A percentile compares a stretch with the other conserved stretches of the same genome.
Evolutionary conservation across 768 basidiomycete genomes (phyloP).

Genomic region (Lactifluus pinguis): DNA sequence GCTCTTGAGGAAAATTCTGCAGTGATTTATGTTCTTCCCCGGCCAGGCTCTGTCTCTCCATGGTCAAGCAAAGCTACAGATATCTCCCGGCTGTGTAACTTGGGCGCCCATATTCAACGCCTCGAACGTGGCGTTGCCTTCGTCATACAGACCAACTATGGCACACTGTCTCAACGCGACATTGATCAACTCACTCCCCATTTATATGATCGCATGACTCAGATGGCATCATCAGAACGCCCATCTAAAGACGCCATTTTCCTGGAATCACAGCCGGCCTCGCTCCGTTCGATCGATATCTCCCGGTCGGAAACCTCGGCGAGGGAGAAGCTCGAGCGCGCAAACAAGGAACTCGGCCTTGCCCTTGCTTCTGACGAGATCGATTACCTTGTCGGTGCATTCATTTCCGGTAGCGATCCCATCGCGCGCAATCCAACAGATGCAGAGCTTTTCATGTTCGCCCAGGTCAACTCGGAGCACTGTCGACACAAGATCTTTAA

Average conservation of each 20-base stretch:
- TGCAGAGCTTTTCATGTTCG: slow-evolving; percentile 99
- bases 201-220: slow-evolving; percentile 97
- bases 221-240: slow-evolving; percentile 48
- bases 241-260: slow-evolving; percentile 57
- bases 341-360: slow-evolving; percentile 81
- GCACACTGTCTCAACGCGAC: slow-evolving; percentile 35
- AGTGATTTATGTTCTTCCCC: slow-evolving; percentile 66
- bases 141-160: slow-evolving; percentile 42
- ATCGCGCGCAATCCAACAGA: slow-evolving; percentile 86
- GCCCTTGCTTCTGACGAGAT: slow-evolving; percentile 88
- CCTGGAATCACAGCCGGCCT: slow-evolving; percentile 48
- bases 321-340: slow-evolving; percentile 53
- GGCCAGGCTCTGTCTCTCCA: slow-evolving; percentile 88
- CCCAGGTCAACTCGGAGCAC: slow-evolving; percentile 99
- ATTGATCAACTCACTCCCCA: slow-evolving; percentile 53
- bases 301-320: slow-evolving; percentile 34
- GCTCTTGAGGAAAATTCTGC: slow-evolving; percentile 30
- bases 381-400: slow-evolving; percentile 80
- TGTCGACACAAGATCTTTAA: slow-evolving; percentile 99
- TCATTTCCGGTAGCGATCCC: slow-evolving; percentile 57
- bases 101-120: slow-evolving; percentile 61
- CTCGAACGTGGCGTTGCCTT: slow-evolving; percentile 80
- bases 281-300: slow-evolving; percentile 67
- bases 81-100: slow-evolving; percentile 80
- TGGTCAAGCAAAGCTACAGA: slow-evolving; percentile 99